Evolutionary conservation across 169 alveolate genomes (phyloP), one percentile per base, ranked within the genome.

Genomic region (Cryptosporidium canis): DNA sequence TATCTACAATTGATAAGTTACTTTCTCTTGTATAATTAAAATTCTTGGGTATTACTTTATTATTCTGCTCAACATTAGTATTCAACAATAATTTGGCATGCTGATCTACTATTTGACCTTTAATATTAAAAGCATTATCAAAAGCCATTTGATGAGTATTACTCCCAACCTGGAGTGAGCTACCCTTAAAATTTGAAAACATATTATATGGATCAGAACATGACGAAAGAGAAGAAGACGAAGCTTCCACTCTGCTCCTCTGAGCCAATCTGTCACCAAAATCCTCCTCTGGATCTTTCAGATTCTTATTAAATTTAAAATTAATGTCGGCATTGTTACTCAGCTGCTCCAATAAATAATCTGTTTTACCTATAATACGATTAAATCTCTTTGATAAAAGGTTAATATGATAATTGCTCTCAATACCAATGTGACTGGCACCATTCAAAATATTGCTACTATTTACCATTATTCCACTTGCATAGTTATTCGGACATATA

Each of bases 301-400:
- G 24, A 27, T n/a, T 5, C 7, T 33, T 35, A 29, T 35, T 24
- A 27, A 35, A 35, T 16, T 63, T 63, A 35, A 8, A 9, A 35
- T 63, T 63, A 35, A 33, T 7, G 4, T 51, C 41, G 35, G 24
- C 66, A 61, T 3, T 44, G 16, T 21, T 24, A 18, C 27, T 77
- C 27, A 58, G 31, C 27, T 77, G 77, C 24, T 77, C 87, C 58
- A 77, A 77, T 5, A 77, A 41, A 58, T 56, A 77, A 33, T 77
- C 87, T 7, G 87, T 41, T 77, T 77, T 77, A 1, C 87, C 87
- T 21, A 77, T 58, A 24, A 58, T 58, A 35, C 64, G 51, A 41
- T 77, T 55, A 39, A 77, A 77, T 58, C 29, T 77, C 21, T 58
- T 18, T 3, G 87, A 77, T 55, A 51, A 5, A 33, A 70, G 33